phyloP scores from a whole-genome alignment of 2,329 filamentous ascomycete genomes.

The Penicillium sclerotigenum region DNA sequence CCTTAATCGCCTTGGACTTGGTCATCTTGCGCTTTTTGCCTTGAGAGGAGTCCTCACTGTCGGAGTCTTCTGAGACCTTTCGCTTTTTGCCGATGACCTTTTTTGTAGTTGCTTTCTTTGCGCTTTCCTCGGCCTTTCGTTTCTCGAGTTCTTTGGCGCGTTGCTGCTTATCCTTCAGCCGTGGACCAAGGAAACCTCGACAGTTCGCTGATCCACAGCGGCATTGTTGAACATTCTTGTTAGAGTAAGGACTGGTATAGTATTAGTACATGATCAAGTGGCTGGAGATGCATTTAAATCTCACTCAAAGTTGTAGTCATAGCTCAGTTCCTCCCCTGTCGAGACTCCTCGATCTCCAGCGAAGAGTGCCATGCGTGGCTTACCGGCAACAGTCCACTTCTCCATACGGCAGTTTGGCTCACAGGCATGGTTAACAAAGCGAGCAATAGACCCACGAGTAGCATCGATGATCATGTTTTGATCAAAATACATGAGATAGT shows the following conservation, averaged over 20 bases:
- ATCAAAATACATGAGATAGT: constrained; percentile 98
- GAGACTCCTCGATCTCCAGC: constrained; percentile 84
- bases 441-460: constrained; percentile 89
- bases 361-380: constrained; percentile 94
- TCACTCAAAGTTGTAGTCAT: constrained; percentile 77
- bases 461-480: constrained; percentile 99
- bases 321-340: constrained; percentile 94
- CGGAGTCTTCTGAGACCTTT: constrained; percentile 20
- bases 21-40: constrained; percentile 30
- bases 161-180: constrained; percentile 49
- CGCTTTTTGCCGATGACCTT: constrained; percentile 34
- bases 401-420: constrained; percentile 96
- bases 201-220: constrained; percentile 60
- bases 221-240: constrained; percentile 62
- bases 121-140: constrained; percentile 19
- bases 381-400: constrained; percentile 92
- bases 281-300: constrained; percentile 14
- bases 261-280: constrained; percentile 11
- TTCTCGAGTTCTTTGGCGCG: constrained; percentile 32
- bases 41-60: neutral
- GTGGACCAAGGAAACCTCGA: constrained; percentile 59
- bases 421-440: constrained; percentile 98
- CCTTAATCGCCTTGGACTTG: constrained; percentile 31
- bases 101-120: constrained; percentile 23
- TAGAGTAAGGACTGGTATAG: constrained; percentile 51